phyloP scores from a whole-genome alignment of 208 protist species.

The Acanthamoeba royreba region DNA sequence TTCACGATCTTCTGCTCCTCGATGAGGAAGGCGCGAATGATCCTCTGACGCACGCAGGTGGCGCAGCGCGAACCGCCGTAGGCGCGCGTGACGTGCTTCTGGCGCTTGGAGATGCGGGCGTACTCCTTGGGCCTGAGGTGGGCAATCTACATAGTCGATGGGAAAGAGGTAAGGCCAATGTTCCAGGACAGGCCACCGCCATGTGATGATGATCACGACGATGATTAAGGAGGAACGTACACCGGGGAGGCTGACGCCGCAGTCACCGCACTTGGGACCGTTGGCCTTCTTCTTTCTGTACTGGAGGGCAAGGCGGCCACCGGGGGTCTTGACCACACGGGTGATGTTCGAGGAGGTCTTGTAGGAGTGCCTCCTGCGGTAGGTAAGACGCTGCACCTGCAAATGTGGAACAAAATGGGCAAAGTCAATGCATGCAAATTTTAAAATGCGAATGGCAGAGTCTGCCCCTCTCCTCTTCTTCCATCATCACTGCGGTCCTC shows the following conservation, averaged over 20 bases:
- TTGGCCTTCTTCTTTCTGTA: constrained; percentile 93
- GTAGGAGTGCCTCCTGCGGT: constrained; percentile 82
- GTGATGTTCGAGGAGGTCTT: constrained; percentile 79
- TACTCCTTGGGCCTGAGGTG: constrained; percentile 89
- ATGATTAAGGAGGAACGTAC: constrained; percentile 44
- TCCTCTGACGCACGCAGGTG: constrained; percentile 92
- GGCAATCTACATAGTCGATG: constrained; percentile 64
- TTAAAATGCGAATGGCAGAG: no score
- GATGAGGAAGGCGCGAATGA: constrained; percentile 97
- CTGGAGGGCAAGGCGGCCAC: constrained; percentile 92
- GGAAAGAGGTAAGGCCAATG: no score
- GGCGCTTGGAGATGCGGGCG: constrained; percentile 83
- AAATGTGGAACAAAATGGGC: no score
- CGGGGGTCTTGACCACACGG: constrained; percentile 81
- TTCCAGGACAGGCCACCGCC: neutral
- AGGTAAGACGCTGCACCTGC: constrained; percentile 79
- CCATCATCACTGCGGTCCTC: no score
- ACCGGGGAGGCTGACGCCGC: constrained; percentile 88
- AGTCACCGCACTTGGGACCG: constrained; percentile 89
- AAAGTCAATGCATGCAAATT: no score
- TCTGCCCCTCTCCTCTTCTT: no score
- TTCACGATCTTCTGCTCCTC: constrained; percentile 99
- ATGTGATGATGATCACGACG: neutral
- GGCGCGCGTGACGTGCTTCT: constrained; percentile 94
- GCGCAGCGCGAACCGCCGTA: constrained; percentile 96